Base-by-base conservation (phyloP, 495 filamentous ascomycete genomes). In the Penicillium fimorum region DNA sequence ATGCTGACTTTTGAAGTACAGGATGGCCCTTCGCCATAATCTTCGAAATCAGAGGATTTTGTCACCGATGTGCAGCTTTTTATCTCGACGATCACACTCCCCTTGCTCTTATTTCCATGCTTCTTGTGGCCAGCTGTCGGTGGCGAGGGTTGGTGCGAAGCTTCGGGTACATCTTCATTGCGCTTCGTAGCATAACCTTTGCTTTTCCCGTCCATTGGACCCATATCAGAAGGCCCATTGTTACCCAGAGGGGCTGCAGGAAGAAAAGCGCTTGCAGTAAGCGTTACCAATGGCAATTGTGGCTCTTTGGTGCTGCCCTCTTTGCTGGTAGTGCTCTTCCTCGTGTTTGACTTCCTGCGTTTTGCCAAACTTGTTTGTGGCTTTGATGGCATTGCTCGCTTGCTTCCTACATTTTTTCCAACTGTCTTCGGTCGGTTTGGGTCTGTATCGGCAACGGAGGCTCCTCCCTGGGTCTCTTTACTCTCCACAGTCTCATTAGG, bases 371-470 rank as follows among this genome's bases (percentile, higher is more conserved):
- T 24, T 27, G 25, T 29, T 33, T 33, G 30, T 12, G 22, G 15
- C 27, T 53, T 60, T 3, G 51, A 17, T 55, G 50, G 25, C 25
- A 37, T 50, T 52, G 59, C 49, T 20, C 48, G 56, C 49, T 56
- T 53, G 25, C 10, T 8, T 18, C 32, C 60, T 13, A 38, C 30
- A 2, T 40, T 55, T 37, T 43, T 53, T 9, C 49, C 27, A 11
- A 48, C 30, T 20, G 18, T 13, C 29, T n/a, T 53, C 3, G 42
- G 42, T 12, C 49, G 48, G 22, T 51, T 56, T 9, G 65, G 46
- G 1, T 33, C 44, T 29, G 62, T 62, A n/a, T 64, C 64, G 17
- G 62, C 57, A 10, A 64, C 40, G 10, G 45, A 57, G 0, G 61
- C 59, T 41, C 50, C 20, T 40, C 55, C 58, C 11, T 27, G 22